Base-by-base conservation (phyloP, 345 rosid genomes). In the Laguncularia racemosa region DNA sequence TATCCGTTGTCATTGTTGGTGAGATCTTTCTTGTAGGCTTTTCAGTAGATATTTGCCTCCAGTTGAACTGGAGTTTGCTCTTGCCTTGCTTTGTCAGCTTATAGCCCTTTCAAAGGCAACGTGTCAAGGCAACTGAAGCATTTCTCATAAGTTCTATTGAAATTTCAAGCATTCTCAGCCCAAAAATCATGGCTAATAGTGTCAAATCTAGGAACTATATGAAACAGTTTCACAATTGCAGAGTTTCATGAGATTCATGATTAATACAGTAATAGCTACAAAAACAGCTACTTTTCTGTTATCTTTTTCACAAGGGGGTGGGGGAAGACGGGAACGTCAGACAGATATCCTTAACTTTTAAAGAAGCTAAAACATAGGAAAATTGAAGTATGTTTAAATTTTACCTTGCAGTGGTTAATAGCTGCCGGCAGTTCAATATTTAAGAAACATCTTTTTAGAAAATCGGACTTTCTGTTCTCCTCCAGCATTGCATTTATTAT, bases 1-100 rank as follows among this genome's bases (percentile, higher is more conserved):
- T 70, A 65, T 89, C 97, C 96, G 81, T 86, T 58, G 76, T 61
- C 96, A 89, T 84, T 45, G 97, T 77, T 56, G 97, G 89, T 62
- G 82, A 59, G 96, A 93, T 86, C 60, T 79, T 79, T 12, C 83
- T 76, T 16, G 89, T 71, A 47, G 61, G 62, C 28, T 3, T 54
- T 7, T 64, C 53, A 50, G 78, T 66, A 63, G 62, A 61, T 43
- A 85, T 88, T 81, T 65, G 89, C 61, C 52, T 75, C 97, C 99
- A 93, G 46, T 88, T 89, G 95, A 83, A 84, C 70, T 49, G 80
- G 66, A 67, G 56, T 43, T 86, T 66, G 75, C 80, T 81, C 67
- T 69, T 85, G 3, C 99, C 91, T 71, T 93, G 99, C 71, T 57
- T 84, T 14, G 97, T 81, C 63, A 92, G 67, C 75, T 80, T 85